Percentiles rank a stretch among this genome's conserved stretches.
phyloP scores from a whole-genome alignment of 371 early-diverging fungal species.

The Mucor piriformis region DNA sequence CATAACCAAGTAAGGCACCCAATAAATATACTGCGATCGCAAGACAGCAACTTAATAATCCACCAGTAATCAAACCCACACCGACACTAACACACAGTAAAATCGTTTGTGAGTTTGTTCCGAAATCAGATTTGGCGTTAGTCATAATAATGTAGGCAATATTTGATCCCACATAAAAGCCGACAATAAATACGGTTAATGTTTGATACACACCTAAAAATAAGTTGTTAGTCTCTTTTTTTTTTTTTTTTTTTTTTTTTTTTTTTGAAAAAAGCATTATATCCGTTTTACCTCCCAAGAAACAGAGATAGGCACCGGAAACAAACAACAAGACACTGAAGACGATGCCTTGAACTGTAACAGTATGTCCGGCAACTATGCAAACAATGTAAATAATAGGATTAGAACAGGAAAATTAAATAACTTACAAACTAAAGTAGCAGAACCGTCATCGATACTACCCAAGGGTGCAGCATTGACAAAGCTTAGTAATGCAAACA shows the following conservation, averaged over 20 bases:
- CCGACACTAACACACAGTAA: constrained; percentile 56
- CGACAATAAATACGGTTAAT: constrained; percentile 64
- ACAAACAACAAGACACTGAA: constrained; percentile 57
- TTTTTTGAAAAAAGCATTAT: too few species aligned
- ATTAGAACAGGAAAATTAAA: not conserved
- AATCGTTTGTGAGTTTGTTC: constrained; percentile 50
- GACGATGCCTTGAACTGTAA: constrained; percentile 55
- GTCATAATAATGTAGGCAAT: constrained; percentile 57
- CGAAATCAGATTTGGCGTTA: constrained; percentile 54
- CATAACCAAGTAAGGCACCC: constrained; percentile 62
- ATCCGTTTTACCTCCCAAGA: constrained; percentile 53
- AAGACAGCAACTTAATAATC: constrained; percentile 58
- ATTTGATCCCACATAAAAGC: constrained; percentile 57
- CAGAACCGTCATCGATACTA: constrained; percentile 6
- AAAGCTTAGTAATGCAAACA: constrained; percentile 20
- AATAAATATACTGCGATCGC: constrained; percentile 61
- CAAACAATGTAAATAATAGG: not conserved
- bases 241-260: constrained; percentile 4
- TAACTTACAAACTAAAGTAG: constrained; percentile 24
- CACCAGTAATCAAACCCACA: constrained; percentile 57
- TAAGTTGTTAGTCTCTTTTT: not conserved
- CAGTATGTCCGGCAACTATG: constrained; percentile 38
- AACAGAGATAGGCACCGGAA: constrained; percentile 50
- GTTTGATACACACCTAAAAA: constrained; percentile 54
- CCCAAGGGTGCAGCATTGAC: constrained; percentile 27